Percentiles rank a stretch among this genome's conserved stretches.
Conservation (phyloP, 768 basidiomycete genomes). For the Roridomyces roridus region DNA sequence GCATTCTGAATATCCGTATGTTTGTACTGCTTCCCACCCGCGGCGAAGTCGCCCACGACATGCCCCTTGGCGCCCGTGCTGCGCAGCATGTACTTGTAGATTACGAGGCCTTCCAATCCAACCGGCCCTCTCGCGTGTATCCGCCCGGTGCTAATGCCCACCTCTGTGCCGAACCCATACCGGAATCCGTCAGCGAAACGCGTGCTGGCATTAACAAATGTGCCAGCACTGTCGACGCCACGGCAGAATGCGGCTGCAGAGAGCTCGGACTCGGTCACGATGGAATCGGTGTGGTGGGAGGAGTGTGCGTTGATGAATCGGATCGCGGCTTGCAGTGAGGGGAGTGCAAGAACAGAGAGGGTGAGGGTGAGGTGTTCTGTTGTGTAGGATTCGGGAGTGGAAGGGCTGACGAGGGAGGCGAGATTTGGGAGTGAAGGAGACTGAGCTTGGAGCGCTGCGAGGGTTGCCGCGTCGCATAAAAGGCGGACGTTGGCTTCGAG, state of each 20-base stretch:
- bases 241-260: conserved; percentile 79
- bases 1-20: conserved; percentile 51
- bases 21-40: conserved; percentile 77
- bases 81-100: conserved; percentile 94
- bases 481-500: conserved; percentile 74
- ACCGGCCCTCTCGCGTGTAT: conserved; percentile 98
- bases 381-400: conserved; percentile 70
- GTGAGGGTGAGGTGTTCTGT: conserved; percentile 90
- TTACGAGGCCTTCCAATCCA: conserved; percentile 90
- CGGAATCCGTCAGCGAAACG: conserved; percentile 96
- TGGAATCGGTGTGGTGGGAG: conserved; percentile 94
- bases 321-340: conserved; percentile 78
- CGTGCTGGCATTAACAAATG: conserved; percentile 94
- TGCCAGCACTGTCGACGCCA: conserved; percentile 91
- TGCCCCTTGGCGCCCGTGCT: conserved; percentile 80
- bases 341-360: conserved; percentile 78
- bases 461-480: conserved; percentile 75
- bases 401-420: conserved; percentile 50
- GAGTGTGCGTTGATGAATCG: conserved; percentile 91
- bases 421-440: conserved; percentile 45
- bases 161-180: conserved; percentile 97
- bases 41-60: conserved; percentile 85
- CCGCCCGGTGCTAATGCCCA: conserved; percentile 95
- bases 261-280: conserved; percentile 80
- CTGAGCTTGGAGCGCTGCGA: conserved; percentile 55